phyloP scores from a whole-genome alignment of 2,329 filamentous ascomycete species.

The Monosporascus sp. region DNA sequence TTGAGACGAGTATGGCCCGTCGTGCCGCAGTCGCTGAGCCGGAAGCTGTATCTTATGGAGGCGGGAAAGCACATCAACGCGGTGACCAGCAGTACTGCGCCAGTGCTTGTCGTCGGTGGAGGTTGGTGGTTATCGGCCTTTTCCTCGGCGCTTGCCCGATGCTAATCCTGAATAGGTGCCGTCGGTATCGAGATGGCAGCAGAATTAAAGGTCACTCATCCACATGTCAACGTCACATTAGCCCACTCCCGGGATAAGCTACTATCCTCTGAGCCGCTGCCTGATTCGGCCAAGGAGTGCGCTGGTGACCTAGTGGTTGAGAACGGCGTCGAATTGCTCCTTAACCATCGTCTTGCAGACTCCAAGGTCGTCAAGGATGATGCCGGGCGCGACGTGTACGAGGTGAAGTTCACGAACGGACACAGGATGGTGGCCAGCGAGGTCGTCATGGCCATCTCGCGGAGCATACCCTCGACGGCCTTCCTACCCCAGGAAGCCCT shows the following conservation, averaged over 20 bases:
- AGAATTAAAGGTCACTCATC: slow-evolving; percentile 65
- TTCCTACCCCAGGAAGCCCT: slow-evolving; percentile 56
- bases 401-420: slow-evolving; percentile 56
- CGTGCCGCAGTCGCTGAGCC: slow-evolving; percentile 60
- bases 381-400: slow-evolving; percentile 35
- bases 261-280: slow-evolving; percentile 67
- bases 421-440: slow-evolving; percentile 54
- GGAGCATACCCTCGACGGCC: slow-evolving; percentile 53
- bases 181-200: slow-evolving; percentile 80
- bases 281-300: slow-evolving; percentile 61
- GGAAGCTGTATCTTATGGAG: slow-evolving; percentile 59
- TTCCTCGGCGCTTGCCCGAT: not conserved
- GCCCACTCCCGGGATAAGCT: slow-evolving; percentile 67
- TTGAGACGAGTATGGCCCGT: slow-evolving; percentile 66
- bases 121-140: slow-evolving; percentile 28
- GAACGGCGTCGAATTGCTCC: slow-evolving; percentile 58
- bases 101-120: slow-evolving; percentile 69
- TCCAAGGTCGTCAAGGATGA: slow-evolving; percentile 39
- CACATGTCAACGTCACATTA: slow-evolving; percentile 61
- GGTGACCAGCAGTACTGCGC: slow-evolving; percentile 46
- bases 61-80: slow-evolving; percentile 52
- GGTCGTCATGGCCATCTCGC: slow-evolving; percentile 65
- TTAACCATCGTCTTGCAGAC: slow-evolving; percentile 52
- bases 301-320: slow-evolving; percentile 54
- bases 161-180: slow-evolving; percentile 43